Conservation (phyloP, 2,329 filamentous ascomycete genomes). For the Verticillium albo-atrum region DNA sequence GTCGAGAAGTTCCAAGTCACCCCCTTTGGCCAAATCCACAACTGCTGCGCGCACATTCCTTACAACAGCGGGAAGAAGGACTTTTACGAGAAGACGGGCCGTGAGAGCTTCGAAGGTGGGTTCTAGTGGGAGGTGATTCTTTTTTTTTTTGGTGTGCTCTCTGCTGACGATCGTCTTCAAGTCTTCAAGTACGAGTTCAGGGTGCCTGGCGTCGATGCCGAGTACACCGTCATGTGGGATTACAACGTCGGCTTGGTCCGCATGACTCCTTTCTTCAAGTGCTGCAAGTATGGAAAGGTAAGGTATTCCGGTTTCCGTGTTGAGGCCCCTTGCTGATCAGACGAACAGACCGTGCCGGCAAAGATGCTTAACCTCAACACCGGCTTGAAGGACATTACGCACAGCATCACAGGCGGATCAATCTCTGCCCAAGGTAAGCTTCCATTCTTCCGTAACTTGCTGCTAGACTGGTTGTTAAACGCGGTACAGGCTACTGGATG, state of each 20-base stretch:
- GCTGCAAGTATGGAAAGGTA: conserved; percentile 82
- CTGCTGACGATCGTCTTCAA: conserved; percentile 26
- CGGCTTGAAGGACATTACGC: conserved; percentile 81
- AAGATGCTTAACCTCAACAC: conserved; percentile 76
- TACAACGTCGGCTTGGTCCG: conserved; percentile 92
- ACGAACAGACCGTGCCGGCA: conserved; percentile 72
- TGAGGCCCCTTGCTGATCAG: neutral
- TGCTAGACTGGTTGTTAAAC: neutral
- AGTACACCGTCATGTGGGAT: conserved; percentile 89
- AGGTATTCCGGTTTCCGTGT: conserved; percentile 12
- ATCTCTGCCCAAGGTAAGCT: conserved; percentile 79
- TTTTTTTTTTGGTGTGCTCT: too few species aligned
- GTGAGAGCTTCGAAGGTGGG: conserved; percentile 83
- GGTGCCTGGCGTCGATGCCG: conserved; percentile 59
- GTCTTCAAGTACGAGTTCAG: conserved; percentile 83
- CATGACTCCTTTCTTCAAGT: conserved; percentile 94
- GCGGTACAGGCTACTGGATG: conserved; percentile 85
- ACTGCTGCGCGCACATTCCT: conserved; percentile 72
- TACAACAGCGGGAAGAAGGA: conserved; percentile 94
- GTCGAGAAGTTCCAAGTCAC: conserved; percentile 62
- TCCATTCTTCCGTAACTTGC: conserved; percentile 4
- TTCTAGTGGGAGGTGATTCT: neutral
- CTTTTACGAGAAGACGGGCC: conserved; percentile 79
- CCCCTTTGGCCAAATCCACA: conserved; percentile 58
- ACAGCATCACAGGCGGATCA: conserved; percentile 91